A percentile compares a stretch with the other conserved stretches of the same genome.
phyloP scores from a whole-genome alignment of 2,329 filamentous ascomycete genomes.

The Penicillium occitanis region DNA sequence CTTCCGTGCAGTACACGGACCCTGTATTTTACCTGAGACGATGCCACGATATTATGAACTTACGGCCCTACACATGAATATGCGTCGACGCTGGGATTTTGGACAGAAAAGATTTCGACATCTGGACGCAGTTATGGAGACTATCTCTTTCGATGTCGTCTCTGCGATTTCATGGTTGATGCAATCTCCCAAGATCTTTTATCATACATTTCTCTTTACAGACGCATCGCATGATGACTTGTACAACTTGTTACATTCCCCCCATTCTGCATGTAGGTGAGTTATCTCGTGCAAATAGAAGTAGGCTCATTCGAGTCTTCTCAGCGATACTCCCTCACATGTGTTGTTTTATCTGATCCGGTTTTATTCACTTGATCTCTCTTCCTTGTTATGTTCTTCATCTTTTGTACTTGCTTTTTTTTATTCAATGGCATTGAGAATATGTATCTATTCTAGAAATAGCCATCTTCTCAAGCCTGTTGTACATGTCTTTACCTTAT shows the following conservation, averaged over 20 bases:
- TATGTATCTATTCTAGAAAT: neutral
- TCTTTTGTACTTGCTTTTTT: neutral
- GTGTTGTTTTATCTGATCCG: conserved; percentile 16
- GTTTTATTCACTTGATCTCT: conserved; percentile 2
- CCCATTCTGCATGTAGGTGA: conserved; percentile 26
- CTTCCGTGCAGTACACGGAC: conserved; percentile 24
- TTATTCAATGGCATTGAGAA: conserved; percentile 1
- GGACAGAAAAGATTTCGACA: conserved; percentile 16
- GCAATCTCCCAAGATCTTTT: conserved; percentile 8
- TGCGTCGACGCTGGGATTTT: conserved; percentile 19
- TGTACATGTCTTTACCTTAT: conserved; percentile 7
- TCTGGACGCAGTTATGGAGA: conserved; percentile 12
- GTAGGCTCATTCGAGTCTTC: conserved; percentile 8
- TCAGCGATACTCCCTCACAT: conserved; percentile 10
- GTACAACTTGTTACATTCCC: conserved; percentile 25
- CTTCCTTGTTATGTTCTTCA: conserved; percentile 5
- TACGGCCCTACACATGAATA: conserved; percentile 22
- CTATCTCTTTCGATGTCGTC: neutral
- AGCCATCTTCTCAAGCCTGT: neutral
- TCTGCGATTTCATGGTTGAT: conserved; percentile 18
- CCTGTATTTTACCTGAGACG: conserved; percentile 42
- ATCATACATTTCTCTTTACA: conserved; percentile 18
- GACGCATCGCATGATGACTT: conserved; percentile 22
- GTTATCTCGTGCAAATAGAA: conserved; percentile 7
- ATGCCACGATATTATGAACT: conserved; percentile 39